These are phyloP conservation scores for Fusarium mundagurra DNA, from an alignment of 2,329 filamentous ascomycete genomes.

Conservation along the genomic window DNA sequence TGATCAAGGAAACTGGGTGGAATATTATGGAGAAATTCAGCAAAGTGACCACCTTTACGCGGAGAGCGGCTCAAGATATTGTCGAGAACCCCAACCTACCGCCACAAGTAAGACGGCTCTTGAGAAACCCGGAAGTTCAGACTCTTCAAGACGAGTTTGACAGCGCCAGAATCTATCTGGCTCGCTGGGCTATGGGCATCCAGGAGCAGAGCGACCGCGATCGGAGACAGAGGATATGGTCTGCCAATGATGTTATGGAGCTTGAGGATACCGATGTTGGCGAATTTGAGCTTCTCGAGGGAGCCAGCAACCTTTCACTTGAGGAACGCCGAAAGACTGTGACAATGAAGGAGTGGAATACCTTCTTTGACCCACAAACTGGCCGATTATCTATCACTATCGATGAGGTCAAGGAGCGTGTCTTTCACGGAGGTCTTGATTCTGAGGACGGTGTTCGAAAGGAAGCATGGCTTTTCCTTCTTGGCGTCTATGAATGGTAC, in stretches of 20 bases:
- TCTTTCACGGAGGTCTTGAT: constrained; percentile 94
- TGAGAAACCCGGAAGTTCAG: constrained; percentile 93
- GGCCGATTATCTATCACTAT: constrained; percentile 82
- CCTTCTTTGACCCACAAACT: constrained; percentile 80
- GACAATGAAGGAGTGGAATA: constrained; percentile 87
- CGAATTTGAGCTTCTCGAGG: constrained; percentile 93
- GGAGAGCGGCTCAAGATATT: constrained; percentile 90
- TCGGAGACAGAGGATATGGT: constrained; percentile 88
- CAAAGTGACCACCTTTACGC: constrained; percentile 95
- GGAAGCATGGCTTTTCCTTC: constrained; percentile 94
- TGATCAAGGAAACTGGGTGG: constrained; percentile 95
- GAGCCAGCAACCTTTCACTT: constrained; percentile 76
- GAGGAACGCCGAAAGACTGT: constrained; percentile 82
- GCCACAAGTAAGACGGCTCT: constrained; percentile 83
- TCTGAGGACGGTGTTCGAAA: constrained; percentile 91
- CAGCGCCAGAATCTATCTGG: constrained; percentile 91
- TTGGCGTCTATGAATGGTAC: constrained; percentile 94
- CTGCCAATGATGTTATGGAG: constrained; percentile 88
- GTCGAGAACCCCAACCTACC: constrained; percentile 92
- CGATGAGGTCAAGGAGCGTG: constrained; percentile 95
- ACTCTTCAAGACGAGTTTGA: constrained; percentile 97
- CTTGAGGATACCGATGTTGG: constrained; percentile 95
- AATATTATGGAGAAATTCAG: constrained; percentile 96
- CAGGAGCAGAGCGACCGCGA: constrained; percentile 96
- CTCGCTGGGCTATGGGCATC: constrained; percentile 98